phyloP scores from a whole-genome alignment of 108 stramenopile genomes.

The Aurantiochytrium sp. region DNA sequence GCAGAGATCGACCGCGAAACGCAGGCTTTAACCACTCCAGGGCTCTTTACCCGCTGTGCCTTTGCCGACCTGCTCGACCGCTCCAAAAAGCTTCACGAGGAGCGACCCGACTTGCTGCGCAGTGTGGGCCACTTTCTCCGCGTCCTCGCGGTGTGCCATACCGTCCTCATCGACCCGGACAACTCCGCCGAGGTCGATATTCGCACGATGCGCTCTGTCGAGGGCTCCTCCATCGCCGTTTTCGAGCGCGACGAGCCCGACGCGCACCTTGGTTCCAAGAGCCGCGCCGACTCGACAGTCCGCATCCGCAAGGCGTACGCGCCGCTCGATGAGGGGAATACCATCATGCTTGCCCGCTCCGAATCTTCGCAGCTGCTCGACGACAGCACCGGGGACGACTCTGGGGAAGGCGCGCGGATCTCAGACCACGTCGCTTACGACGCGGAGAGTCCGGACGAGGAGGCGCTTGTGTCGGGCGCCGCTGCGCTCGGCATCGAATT shows the following conservation, averaged over 20 bases:
- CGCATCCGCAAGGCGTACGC: not conserved
- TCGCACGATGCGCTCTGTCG: not conserved
- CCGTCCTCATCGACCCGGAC: slow-evolving; percentile 33
- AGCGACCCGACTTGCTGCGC: no score
- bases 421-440: slow-evolving; percentile 40
- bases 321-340: not conserved
- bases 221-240: not conserved
- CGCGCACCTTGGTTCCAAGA: no score
- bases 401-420: slow-evolving; percentile 45
- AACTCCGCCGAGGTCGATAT: slow-evolving; percentile 23
- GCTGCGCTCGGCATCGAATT: not conserved
- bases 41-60: not conserved
- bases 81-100: not conserved
- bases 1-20: not conserved
- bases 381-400: no score
- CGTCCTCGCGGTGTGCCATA: slow-evolving; percentile 69
- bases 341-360: slow-evolving; percentile 6
- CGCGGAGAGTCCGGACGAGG: slow-evolving; percentile 42
- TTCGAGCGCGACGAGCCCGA: not conserved
- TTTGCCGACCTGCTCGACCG: not conserved
- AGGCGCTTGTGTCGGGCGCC: slow-evolving; percentile 28
- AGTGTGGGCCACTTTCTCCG: not conserved
- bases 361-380: not conserved
- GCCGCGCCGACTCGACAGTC: slow-evolving; percentile 11
- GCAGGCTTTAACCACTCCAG: no score